Conservation (phyloP, 148 eudicot genomes). For the Rhododendron molle region DNA sequence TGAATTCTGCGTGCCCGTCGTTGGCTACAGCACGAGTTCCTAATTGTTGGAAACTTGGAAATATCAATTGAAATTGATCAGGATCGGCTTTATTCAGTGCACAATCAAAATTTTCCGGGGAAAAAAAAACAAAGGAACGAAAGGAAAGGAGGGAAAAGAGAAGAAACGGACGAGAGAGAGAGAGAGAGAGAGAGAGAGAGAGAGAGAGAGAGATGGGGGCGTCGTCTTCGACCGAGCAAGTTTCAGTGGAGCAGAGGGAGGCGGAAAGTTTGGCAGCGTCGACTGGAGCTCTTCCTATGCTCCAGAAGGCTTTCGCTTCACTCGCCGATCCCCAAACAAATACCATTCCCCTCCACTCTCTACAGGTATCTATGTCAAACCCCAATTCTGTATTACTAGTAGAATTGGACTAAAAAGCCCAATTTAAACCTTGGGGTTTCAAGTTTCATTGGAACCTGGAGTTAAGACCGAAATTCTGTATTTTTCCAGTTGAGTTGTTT, state of each 20-base stretch:
- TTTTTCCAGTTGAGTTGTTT: not conserved
- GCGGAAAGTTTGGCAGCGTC: slow-evolving; percentile 70
- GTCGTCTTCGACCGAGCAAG: slow-evolving; percentile 40
- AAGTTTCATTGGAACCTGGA: not conserved
- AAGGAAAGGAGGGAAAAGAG: no score
- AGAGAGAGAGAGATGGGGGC: slow-evolving; percentile 47
- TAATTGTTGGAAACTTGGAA: no score
- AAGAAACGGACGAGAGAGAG: no score
- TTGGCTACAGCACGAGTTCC: no score
- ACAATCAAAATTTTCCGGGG: not conserved
- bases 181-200: slow-evolving; percentile 5
- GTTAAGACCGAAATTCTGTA: not conserved
- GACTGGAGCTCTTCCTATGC: slow-evolving; percentile 59
- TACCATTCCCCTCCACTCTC: slow-evolving; percentile 48
- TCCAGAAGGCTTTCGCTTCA: slow-evolving; percentile 50
- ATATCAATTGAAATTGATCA: not conserved
- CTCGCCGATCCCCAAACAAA: slow-evolving; percentile 47
- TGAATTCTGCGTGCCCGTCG: accelerated
- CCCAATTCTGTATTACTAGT: not conserved
- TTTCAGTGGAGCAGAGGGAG: slow-evolving; percentile 52
- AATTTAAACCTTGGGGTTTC: not conserved
- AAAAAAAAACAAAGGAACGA: no score
- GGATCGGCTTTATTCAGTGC: not conserved
- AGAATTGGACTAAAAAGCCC: not conserved
- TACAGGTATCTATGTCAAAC: slow-evolving; percentile 43